Conservation (phyloP, 2,329 filamentous ascomycete genomes). For the Nothophoma quercina region DNA sequence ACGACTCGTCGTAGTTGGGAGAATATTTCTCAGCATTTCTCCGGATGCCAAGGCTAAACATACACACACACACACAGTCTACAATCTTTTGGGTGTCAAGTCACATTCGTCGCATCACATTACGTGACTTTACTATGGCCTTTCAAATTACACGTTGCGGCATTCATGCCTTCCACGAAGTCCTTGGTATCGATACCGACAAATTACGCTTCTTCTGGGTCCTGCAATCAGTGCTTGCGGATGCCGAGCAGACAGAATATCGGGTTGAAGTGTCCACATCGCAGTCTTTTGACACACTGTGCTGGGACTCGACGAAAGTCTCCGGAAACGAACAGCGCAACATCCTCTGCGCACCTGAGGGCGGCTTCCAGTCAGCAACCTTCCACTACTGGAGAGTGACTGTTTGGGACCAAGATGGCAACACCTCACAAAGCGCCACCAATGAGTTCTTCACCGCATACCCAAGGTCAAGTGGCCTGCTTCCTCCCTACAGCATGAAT, state of each 20-base stretch:
- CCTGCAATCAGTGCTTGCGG: constrained; percentile 38
- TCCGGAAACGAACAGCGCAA: constrained; percentile 35
- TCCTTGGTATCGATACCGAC: constrained; percentile 51
- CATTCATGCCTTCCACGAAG: constrained; percentile 52
- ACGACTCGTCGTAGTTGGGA: neutral
- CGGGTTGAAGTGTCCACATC: constrained; percentile 28
- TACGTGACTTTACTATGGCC: constrained; percentile 10
- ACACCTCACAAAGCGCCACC: constrained; percentile 28
- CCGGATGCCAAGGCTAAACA: neutral
- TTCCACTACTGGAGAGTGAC: constrained; percentile 50
- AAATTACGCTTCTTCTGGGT: constrained; percentile 49
- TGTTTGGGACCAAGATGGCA: constrained; percentile 48
- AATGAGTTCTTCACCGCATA: constrained; percentile 54
- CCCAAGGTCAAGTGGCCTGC: constrained; percentile 41
- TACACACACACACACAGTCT: neutral
- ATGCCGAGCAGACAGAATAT: constrained; percentile 44
- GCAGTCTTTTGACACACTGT: constrained; percentile 9
- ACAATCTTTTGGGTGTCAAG: neutral
- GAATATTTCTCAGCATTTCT: neutral
- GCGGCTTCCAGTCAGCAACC: constrained; percentile 48
- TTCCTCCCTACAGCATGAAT: constrained; percentile 54
- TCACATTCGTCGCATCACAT: neutral
- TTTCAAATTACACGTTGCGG: constrained; percentile 45
- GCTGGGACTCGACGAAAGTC: constrained; percentile 34
- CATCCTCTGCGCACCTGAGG: constrained; percentile 36